Evolutionary conservation across 78 protist genomes (phyloP).

Genomic region (Dictyostelium purpureum): DNA sequence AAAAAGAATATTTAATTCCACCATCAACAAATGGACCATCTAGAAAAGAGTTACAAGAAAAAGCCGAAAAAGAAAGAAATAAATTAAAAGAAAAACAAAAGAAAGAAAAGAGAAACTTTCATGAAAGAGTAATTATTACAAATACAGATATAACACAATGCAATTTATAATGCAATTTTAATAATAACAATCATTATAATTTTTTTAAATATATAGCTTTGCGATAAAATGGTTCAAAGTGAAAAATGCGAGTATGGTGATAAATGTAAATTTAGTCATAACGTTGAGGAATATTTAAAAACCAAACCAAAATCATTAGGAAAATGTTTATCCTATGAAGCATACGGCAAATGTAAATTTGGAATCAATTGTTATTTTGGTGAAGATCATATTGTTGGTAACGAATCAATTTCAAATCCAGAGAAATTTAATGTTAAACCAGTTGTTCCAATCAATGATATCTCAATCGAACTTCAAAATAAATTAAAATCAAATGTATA

Average conservation of each 20-base stretch:
- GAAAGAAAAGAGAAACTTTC: no score
- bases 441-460: background rate
- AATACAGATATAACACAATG: no score
- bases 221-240: background rate
- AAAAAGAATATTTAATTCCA: no score
- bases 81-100: no score
- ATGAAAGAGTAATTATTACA: no score
- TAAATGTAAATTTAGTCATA: constrained; percentile 69
- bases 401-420: background rate
- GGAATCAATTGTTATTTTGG: constrained; percentile 76
- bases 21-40: no score
- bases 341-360: constrained; percentile 65
- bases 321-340: constrained; percentile 49
- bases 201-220: background rate
- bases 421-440: background rate
- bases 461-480: background rate
- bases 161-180: no score
- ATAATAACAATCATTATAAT: no score
- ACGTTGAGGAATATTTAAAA: constrained; percentile 23
- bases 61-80: no score
- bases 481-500: background rate
- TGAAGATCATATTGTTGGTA: constrained; percentile 40
- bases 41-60: no score
- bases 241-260: constrained; percentile 12
- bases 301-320: constrained; percentile 41